Evolutionary conservation across 495 filamentous ascomycete species (phyloP), one percentile per base, ranked within the genome.

Genomic region (Daldinia concentrica): DNA sequence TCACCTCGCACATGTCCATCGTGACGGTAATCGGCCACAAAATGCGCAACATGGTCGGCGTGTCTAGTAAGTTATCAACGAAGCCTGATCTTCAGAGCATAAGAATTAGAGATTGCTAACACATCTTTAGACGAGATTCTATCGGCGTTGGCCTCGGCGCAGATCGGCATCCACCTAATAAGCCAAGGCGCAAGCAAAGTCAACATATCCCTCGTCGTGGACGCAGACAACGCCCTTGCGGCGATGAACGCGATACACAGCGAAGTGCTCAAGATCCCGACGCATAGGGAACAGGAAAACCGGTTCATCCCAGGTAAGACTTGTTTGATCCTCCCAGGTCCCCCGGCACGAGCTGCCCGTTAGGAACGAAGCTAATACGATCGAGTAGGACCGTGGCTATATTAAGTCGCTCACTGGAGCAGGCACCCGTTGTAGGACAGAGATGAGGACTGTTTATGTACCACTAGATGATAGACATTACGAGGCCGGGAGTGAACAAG

Each of bases 121-220:
- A 45, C 34, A 5, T 24, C 9, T 9, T 9, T 26, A 80, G 80
- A 77, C 26, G 78, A 82, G 56, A 80, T 80, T 17, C 73, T 82
- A 39, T 73, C 75, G 14, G 77, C 75, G n/a, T 45, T 82, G n/a
- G 80, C 80, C 3, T 74, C 70, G 51, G 74, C 76, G 4, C 74
- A 78, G 37, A 76, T 82, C 41, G 80, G 79, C 52, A 79, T 82
- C 29, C 78, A 80, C 67, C 60, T 81, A 37, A 79, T 81, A 48
- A 81, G 80, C 56, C 80, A 82, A 56, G 80, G 80, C 26, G 80
- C 80, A 39, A 81, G 78, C 57, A 77, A 82, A 68, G 81, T 82
- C 29, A 81, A 79, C 62, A 79, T 82, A 54, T 82, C 80, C 71
- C 74, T 82, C 12, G 80, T 82, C 4, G 78, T 82, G 0, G 70